phyloP scores from a whole-genome alignment of 2,329 filamentous ascomycete genomes.

The Trichoderma koningii region DNA sequence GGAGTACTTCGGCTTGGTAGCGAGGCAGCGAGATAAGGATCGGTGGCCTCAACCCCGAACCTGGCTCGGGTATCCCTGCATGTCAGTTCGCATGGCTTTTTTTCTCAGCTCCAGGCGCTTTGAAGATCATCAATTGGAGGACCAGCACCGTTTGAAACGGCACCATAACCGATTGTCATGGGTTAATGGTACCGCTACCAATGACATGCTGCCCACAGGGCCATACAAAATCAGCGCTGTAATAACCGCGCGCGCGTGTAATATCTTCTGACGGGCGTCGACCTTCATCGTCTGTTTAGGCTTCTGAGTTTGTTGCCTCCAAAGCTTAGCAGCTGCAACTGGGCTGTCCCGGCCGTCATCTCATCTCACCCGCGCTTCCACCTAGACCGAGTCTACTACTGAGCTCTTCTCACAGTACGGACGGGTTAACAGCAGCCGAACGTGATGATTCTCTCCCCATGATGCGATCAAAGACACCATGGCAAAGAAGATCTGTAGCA shows the following conservation, averaged over 20 bases:
- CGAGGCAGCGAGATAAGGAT: constrained; percentile 19
- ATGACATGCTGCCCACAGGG: too few relatives aligned
- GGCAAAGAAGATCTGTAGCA: too few relatives aligned
- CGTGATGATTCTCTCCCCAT: neutral
- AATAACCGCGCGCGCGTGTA: too few relatives aligned
- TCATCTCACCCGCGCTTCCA: constrained; percentile 3
- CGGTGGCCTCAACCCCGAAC: constrained; percentile 8
- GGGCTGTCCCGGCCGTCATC: constrained; percentile 5
- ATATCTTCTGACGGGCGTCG: too few relatives aligned
- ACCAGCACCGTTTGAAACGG: constrained; percentile 19
- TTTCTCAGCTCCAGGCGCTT: constrained; percentile 5
- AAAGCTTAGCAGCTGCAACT: constrained; percentile 6
- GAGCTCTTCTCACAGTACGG: neutral
- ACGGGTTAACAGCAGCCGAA: too few relatives aligned
- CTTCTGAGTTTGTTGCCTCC: neutral
- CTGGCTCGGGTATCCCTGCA: constrained; percentile 10
- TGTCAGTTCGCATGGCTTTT: constrained; percentile 6
- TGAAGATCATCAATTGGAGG: neutral
- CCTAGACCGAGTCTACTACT: neutral
- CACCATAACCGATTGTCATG: neutral
- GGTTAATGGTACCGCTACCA: too few relatives aligned
- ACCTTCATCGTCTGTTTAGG: too few relatives aligned
- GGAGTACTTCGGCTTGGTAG: neutral
- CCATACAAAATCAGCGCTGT: too few relatives aligned
- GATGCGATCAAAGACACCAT: neutral